A percentile compares a stretch with the other conserved stretches of the same genome.
phyloP scores from a whole-genome alignment of 2,329 filamentous ascomycete species.

The Pyricularia pennisetigena region DNA sequence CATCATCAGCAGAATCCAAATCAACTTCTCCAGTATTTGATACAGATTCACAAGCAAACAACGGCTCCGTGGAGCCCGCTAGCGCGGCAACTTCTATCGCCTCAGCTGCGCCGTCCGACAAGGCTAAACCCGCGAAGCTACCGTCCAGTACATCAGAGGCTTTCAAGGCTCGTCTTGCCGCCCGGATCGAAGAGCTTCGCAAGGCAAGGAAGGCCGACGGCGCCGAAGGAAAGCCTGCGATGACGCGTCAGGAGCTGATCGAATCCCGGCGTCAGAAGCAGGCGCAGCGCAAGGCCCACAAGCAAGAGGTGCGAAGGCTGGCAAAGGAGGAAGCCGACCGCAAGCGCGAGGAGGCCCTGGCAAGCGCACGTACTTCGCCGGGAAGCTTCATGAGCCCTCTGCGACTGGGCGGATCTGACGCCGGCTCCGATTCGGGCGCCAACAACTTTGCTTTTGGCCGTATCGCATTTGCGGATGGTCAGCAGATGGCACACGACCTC shows the following conservation, averaged over 20 bases:
- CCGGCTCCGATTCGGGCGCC: slow-evolving; percentile 17
- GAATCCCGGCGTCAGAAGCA: slow-evolving; percentile 83
- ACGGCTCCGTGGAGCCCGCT: slow-evolving; percentile 31
- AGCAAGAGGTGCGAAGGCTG: slow-evolving; percentile 71
- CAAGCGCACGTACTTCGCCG: slow-evolving; percentile 50
- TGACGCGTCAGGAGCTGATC: slow-evolving; percentile 84
- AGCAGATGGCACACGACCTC: slow-evolving; percentile 64
- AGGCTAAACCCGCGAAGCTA: slow-evolving; percentile 56
- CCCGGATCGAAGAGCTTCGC: slow-evolving; percentile 76
- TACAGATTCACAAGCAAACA: slow-evolving; percentile 29
- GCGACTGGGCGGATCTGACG: slow-evolving; percentile 22
- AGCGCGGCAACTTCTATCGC: slow-evolving; percentile 60
- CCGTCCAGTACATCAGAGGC: slow-evolving; percentile 59
- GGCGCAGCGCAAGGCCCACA: slow-evolving; percentile 75
- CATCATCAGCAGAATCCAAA: slow-evolving; percentile 32
- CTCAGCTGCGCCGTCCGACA: slow-evolving; percentile 47
- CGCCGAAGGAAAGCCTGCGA: slow-evolving; percentile 68
- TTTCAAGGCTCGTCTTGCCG: slow-evolving; percentile 68
- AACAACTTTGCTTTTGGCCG: slow-evolving; percentile 83
- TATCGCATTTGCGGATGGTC: slow-evolving; percentile 82
- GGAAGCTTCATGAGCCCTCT: slow-evolving; percentile 44
- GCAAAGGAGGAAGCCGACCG: slow-evolving; percentile 72
- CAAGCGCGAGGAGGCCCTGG: slow-evolving; percentile 51
- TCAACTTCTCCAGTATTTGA: slow-evolving; percentile 55
- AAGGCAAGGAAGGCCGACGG: slow-evolving; percentile 82